A percentile compares a stretch with the other conserved stretches of the same genome.
phyloP scores from a whole-genome alignment of 1,139 yeast genomes.

The Ogataea hybrid region DNA sequence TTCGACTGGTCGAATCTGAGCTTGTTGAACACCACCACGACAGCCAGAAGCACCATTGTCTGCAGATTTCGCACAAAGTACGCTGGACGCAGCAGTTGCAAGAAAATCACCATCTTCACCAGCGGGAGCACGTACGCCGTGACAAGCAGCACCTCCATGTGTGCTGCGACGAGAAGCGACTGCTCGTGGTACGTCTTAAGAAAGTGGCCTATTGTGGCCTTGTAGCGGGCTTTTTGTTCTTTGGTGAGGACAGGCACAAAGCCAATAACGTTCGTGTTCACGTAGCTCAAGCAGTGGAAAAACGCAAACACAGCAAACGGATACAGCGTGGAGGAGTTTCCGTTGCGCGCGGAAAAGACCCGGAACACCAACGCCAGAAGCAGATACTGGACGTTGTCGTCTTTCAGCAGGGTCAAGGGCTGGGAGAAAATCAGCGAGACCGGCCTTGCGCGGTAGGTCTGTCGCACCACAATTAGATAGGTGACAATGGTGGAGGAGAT shows the following conservation, averaged over 20 bases:
- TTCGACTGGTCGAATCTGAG: conserved; percentile 44
- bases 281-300: conserved; percentile 55
- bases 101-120: conserved; percentile 26
- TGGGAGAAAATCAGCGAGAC: conserved; percentile 29
- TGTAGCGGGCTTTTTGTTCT: conserved; percentile 15
- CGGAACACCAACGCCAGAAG: conserved; percentile 40
- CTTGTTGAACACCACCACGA: conserved; percentile 43
- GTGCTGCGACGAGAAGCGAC: conserved; percentile 47
- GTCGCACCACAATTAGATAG: conserved; percentile 47
- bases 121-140: conserved; percentile 25
- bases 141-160: conserved; percentile 41
- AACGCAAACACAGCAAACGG: conserved; percentile 56
- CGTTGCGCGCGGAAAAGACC: conserved; percentile 23
- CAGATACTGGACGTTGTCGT: conserved; percentile 53
- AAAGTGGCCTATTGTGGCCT: conserved; percentile 34
- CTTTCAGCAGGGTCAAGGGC: conserved; percentile 32
- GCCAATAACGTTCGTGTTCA: conserved; percentile 36
- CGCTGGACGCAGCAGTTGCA: conserved; percentile 28
- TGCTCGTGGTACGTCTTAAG: conserved; percentile 42
- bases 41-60: conserved; percentile 30
- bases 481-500: conserved; percentile 45
- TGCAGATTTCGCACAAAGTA: conserved; percentile 23
- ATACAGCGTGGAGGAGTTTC: conserved; percentile 34
- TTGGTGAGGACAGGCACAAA: conserved; percentile 28
- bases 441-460: conserved; percentile 39